Base-by-base conservation (phyloP, 345 rosid species). In the Murraya paniculata region DNA sequence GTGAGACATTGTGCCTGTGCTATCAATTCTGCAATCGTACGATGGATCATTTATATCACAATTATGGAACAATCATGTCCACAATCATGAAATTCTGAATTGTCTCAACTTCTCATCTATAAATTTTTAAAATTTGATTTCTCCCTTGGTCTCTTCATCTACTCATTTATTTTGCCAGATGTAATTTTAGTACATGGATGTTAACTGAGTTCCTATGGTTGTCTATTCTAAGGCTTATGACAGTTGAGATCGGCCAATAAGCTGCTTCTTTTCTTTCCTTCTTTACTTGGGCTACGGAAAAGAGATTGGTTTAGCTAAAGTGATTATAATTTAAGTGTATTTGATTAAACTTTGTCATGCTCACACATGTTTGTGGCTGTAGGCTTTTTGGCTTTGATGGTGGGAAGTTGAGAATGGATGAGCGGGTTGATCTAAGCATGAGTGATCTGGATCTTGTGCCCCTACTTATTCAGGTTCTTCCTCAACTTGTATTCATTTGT, bases 361-460 rank as follows among this genome's bases (percentile, higher is more conserved):
- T 53, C 9, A 30, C 39, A 48, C 22, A 28, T 33, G 56, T 71
- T 71, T 70, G 45, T 70, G 83, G 53, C 64, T 77, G 27, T 82
- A 96, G 99, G 92, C 88, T 96, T 78, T 86, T 96, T 82, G 92
- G 97, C 80, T 94, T 78, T 69, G 86, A 89, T 85, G 95, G 95
- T 48, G 95, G 98, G 76, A 96, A 84, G 90, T 84, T 96, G 89
- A 90, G 89, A 83, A 96, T 92, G 98, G 99, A 96, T 81, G 97
- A 96, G 86, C 92, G 97, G 64, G 81, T 96, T 67, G 88, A 92
- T 82, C 97, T 96, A 69, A 89, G 99, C 88, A 96, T 96, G 99
- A 94, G 99, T 78, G 99, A 96, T 91, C 92, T 82, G 81, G 99
- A 96, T 84, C 85, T 96, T 62, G 97, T 94, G 64, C 98, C 99